These are phyloP conservation scores for Kingdonia uniflora DNA, from an alignment of 164 flowering plant genomes.

Conservation along the genomic window DNA sequence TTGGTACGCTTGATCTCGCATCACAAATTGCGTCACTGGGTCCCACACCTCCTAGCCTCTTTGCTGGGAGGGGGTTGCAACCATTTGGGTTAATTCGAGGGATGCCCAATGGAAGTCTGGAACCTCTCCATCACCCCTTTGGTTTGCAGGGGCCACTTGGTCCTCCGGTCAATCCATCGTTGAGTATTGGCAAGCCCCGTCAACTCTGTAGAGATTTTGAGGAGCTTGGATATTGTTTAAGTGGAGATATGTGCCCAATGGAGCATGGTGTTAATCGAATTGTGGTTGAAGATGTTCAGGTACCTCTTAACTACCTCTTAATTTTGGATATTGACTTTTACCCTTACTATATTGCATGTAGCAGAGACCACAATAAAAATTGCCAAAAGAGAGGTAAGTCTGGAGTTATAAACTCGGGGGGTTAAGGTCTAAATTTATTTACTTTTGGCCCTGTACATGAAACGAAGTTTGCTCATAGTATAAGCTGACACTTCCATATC, in stretches of 20 bases:
- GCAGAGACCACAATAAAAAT: too few species aligned
- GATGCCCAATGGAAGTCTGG: constrained; percentile 65
- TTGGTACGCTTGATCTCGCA: constrained; percentile 36
- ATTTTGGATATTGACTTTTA: background rate
- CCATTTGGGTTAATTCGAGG: constrained; percentile 68
- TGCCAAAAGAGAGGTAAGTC: too few species aligned
- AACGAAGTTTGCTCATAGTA: too few species aligned
- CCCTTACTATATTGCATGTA: too few species aligned
- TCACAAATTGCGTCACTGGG: constrained; percentile 59
- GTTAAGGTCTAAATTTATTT: too few species aligned
- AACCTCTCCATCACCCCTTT: constrained; percentile 58
- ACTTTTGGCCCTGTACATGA: too few species aligned
- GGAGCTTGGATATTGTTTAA: constrained; percentile 94
- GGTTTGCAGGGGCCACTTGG: constrained; percentile 54
- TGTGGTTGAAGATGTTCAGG: constrained; percentile 97
- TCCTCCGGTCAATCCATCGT: constrained; percentile 44
- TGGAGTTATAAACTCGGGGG: too few species aligned
- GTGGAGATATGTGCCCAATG: constrained; percentile 98
- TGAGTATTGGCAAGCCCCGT: constrained; percentile 51
- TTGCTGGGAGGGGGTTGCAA: constrained; percentile 59
- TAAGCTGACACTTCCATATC: background rate
- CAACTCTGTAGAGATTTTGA: constrained; percentile 92
- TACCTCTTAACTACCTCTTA: constrained; percentile 13
- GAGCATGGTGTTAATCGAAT: constrained; percentile 96
- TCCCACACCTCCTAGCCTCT: constrained; percentile 38